Evolutionary conservation across 2,329 filamentous ascomycete genomes (phyloP).

Genomic region (Aureobasidium sp.): DNA sequence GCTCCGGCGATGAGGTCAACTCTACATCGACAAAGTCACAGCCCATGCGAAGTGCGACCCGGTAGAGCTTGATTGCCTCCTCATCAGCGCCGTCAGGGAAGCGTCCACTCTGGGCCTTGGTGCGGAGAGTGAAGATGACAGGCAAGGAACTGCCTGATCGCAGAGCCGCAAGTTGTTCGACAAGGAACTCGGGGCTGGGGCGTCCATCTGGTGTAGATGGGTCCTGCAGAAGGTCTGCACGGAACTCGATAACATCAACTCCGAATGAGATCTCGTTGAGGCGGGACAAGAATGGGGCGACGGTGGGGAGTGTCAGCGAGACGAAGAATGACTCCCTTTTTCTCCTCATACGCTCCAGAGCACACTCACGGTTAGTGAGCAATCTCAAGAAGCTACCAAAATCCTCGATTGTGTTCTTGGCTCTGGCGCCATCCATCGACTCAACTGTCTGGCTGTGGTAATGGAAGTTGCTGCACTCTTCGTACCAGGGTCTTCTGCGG

Average conservation of each 20-base stretch:
- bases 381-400: conserved; percentile 65
- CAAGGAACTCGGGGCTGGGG: conserved; percentile 65
- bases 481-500: conserved; percentile 80
- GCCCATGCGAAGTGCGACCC: conserved; percentile 69
- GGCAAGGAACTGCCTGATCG: conserved; percentile 65
- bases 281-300: conserved; percentile 54
- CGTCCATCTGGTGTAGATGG: conserved; percentile 49
- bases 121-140: conserved; percentile 87
- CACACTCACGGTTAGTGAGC: conserved; percentile 53
- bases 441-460: conserved; percentile 72
- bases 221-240: conserved; percentile 83
- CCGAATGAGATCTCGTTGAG: conserved; percentile 71
- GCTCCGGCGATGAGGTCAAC: conserved; percentile 71
- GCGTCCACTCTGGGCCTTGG: conserved; percentile 73
- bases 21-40: conserved; percentile 92
- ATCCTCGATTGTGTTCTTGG: conserved; percentile 50
- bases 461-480: conserved; percentile 87
- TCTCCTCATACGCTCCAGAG: conserved; percentile 52
- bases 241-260: conserved; percentile 84
- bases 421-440: conserved; percentile 22
- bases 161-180: conserved; percentile 71
- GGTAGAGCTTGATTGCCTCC: conserved; percentile 62
- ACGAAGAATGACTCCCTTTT: conserved; percentile 80
- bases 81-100: conserved; percentile 71
- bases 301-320: conserved; percentile 72